phyloP scores from a whole-genome alignment of 2,329 filamentous ascomycete genomes.

The Phialocephala sp. region DNA sequence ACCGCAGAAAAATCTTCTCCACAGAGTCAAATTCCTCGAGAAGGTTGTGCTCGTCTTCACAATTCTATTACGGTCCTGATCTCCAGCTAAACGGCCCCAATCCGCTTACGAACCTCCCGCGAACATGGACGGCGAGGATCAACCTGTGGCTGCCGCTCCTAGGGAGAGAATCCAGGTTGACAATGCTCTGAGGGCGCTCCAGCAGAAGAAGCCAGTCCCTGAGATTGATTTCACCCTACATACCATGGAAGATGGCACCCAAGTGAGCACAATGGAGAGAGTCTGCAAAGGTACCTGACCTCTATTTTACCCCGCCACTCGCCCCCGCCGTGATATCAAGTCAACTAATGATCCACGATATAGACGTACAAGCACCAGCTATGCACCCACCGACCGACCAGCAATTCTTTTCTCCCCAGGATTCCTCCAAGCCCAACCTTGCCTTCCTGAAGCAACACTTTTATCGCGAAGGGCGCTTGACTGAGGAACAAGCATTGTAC shows the following conservation, averaged over 20 bases:
- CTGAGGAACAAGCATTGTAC: constrained; percentile 96
- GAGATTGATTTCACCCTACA: constrained; percentile 99
- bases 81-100: neutral
- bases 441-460: constrained; percentile 97
- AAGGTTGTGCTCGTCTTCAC: neutral
- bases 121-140: constrained; percentile 42
- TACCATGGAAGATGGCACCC: constrained; percentile 95
- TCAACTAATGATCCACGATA: constrained; percentile 38
- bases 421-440: constrained; percentile 88
- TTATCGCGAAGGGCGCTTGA: constrained; percentile 94
- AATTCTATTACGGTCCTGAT: neutral
- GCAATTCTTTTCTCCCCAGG: constrained; percentile 88
- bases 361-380: constrained; percentile 97
- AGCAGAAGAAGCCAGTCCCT: constrained; percentile 91
- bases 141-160: constrained; percentile 24
- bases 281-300: constrained; percentile 88
- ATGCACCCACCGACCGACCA: constrained; percentile 92
- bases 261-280: constrained; percentile 93
- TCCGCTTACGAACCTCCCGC: constrained; percentile 13
- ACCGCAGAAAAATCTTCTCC: constrained; percentile 4
- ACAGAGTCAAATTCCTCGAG: neutral
- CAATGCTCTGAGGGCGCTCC: constrained; percentile 89
- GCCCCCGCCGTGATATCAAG: constrained; percentile 11
- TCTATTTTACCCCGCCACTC: constrained; percentile 25
- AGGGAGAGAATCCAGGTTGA: constrained; percentile 65